Percentiles rank a stretch among this genome's conserved stretches.
phyloP scores from a whole-genome alignment of 139 green algal genomes.

The Yamagishiella unicocca region DNA sequence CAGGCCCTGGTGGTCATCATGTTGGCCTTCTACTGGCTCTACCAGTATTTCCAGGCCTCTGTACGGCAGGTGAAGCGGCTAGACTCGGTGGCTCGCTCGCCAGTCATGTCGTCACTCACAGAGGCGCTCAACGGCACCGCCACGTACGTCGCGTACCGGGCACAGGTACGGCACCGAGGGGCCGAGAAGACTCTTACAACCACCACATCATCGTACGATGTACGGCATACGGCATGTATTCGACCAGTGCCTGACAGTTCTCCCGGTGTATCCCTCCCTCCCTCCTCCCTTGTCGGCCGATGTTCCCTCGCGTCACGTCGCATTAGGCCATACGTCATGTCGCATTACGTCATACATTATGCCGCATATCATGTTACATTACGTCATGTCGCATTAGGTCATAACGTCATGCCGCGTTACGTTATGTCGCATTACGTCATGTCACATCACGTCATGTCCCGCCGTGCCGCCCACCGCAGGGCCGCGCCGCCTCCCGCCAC shows the following conservation, averaged over 20 bases:
- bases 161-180: neutral
- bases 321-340: neutral
- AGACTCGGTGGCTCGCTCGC: slow-evolving; percentile 83
- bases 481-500: neutral
- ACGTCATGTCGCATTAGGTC: neutral
- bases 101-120: slow-evolving; percentile 81
- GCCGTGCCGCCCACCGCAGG: no score
- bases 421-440: neutral
- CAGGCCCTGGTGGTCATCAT: slow-evolving; percentile 76
- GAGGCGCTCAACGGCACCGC: slow-evolving; percentile 81
- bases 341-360: neutral
- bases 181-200: no score
- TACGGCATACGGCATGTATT: no score
- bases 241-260: no score
- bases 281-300: neutral
- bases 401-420: neutral
- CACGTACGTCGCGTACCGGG: slow-evolving; percentile 76
- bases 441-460: neutral
- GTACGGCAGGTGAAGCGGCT: slow-evolving; percentile 87
- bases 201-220: no score
- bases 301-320: neutral
- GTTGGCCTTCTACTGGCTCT: slow-evolving; percentile 75
- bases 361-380: neutral
- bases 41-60: slow-evolving; percentile 74
- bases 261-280: neutral